These are phyloP conservation scores for Penicillium silybi DNA, from an alignment of 495 filamentous ascomycete species.

Conservation along the genomic window DNA sequence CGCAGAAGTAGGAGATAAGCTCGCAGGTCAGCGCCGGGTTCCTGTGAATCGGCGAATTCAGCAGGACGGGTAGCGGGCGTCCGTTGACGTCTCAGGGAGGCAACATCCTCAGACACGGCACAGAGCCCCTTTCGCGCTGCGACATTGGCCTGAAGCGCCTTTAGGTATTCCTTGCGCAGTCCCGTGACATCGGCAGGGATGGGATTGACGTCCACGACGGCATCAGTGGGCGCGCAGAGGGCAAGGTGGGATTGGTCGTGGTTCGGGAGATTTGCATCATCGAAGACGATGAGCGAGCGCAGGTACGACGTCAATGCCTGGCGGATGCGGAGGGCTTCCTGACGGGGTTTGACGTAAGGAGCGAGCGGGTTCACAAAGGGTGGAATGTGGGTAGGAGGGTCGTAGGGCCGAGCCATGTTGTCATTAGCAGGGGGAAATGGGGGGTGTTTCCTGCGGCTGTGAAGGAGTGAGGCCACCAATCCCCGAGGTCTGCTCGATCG, in stretches of 20 bases:
- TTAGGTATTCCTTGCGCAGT: constrained; percentile 49
- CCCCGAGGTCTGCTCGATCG: not conserved
- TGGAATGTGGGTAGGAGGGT: constrained; percentile 36
- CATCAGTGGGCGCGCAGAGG: constrained; percentile 34
- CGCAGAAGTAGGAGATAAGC: constrained; percentile 53
- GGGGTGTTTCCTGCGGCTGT: not conserved
- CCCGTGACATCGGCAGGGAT: constrained; percentile 38
- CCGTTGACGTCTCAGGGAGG: constrained; percentile 18
- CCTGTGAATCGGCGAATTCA: constrained; percentile 20
- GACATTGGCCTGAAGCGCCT: constrained; percentile 56
- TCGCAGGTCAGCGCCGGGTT: constrained; percentile 37
- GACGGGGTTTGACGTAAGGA: constrained; percentile 44
- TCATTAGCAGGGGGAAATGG: constrained; percentile 13
- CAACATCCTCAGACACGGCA: constrained; percentile 26
- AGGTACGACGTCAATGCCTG: constrained; percentile 42
- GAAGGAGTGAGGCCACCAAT: not conserved
- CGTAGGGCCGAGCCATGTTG: constrained; percentile 19
- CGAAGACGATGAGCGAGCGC: constrained; percentile 36
- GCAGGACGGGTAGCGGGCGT: constrained; percentile 8
- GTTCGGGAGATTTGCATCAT: constrained; percentile 17
- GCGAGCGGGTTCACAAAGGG: constrained; percentile 35
- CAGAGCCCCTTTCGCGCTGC: constrained; percentile 48
- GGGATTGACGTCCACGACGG: constrained; percentile 33
- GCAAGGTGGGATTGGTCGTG: constrained; percentile 31
- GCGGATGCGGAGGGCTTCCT: constrained; percentile 44